Conservation (phyloP, 1,139 yeast genomes). For the Suzukiozyma palmioleophila region DNA sequence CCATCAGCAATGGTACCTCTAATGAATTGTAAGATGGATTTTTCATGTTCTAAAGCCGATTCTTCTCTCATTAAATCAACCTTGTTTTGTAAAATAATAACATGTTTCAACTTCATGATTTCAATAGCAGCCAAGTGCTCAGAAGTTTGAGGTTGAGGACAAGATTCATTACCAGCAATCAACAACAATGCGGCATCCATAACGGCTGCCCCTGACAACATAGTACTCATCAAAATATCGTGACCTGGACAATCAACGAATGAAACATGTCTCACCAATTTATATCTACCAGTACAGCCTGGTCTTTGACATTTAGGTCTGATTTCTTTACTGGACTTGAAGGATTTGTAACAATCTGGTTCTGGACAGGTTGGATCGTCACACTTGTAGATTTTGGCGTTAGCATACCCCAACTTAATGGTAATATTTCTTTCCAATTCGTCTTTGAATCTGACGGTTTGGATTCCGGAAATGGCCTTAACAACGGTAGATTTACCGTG, state of each 20-base stretch:
- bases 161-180: conserved; percentile 97
- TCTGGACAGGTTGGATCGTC: conserved; percentile 83
- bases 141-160: conserved; percentile 99
- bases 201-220: conserved; percentile 99
- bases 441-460: conserved; percentile 97
- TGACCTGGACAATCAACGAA: conserved; percentile 99
- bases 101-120: conserved; percentile 97
- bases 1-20: conserved; percentile 99
- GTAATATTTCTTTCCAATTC: conserved; percentile 98
- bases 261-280: conserved; percentile 91
- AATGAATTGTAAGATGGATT: conserved; percentile 85
- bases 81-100: conserved; percentile 93
- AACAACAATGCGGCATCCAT: conserved; percentile 98
- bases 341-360: conserved; percentile 93
- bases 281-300: conserved; percentile 82
- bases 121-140: conserved; percentile 99
- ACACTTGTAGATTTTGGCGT: conserved; percentile 96
- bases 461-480: conserved; percentile 98
- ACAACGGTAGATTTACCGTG: conserved; percentile 99
- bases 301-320: conserved; percentile 86
- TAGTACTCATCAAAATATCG: conserved; percentile 99
- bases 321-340: conserved; percentile 91
- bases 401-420: conserved; percentile 96
- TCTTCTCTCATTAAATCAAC: conserved; percentile 99
- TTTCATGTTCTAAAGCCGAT: conserved; percentile 91